These are phyloP conservation scores for Oryza coarctata DNA, from an alignment of 176 grass and related monocot species.

Conservation along the genomic window DNA sequence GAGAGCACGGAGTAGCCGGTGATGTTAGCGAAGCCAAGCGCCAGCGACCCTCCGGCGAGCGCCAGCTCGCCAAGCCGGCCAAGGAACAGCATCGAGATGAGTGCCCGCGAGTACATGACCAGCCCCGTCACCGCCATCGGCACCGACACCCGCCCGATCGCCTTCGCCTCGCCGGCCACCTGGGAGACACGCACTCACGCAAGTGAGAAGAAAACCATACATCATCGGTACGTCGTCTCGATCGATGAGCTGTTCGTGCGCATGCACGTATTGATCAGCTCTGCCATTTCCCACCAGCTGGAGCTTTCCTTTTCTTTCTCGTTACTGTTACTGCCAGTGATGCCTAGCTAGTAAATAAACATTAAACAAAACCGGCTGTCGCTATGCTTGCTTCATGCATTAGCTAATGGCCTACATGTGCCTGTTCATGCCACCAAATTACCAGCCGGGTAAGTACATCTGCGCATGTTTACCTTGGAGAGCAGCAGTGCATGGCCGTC, in stretches of 20 bases:
- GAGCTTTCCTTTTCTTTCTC: slow-evolving; percentile 27
- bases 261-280: background rate
- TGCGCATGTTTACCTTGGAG: background rate
- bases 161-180: slow-evolving; percentile 69
- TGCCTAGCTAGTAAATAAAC: slow-evolving; percentile 18
- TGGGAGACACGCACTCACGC: slow-evolving; percentile 37
- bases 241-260: background rate
- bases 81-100: slow-evolving; percentile 97
- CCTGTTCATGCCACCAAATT: slow-evolving; percentile 3
- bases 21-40: slow-evolving; percentile 93
- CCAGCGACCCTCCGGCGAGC: slow-evolving; percentile 80
- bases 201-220: background rate
- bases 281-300: slow-evolving; percentile 28
- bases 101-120: slow-evolving; percentile 79
- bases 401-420: background rate
- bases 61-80: slow-evolving; percentile 71
- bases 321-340: slow-evolving; percentile 31
- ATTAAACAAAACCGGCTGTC: slow-evolving; percentile 12
- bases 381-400: slow-evolving; percentile 10
- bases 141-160: slow-evolving; percentile 75
- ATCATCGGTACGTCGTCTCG: background rate
- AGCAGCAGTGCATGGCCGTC: background rate
- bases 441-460: background rate
- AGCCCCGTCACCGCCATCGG: slow-evolving; percentile 83
- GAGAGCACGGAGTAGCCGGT: slow-evolving; percentile 95